Evolutionary conservation across 2,329 filamentous ascomycete species (phyloP).

Genomic region (Stenocarpella maydis): DNA sequence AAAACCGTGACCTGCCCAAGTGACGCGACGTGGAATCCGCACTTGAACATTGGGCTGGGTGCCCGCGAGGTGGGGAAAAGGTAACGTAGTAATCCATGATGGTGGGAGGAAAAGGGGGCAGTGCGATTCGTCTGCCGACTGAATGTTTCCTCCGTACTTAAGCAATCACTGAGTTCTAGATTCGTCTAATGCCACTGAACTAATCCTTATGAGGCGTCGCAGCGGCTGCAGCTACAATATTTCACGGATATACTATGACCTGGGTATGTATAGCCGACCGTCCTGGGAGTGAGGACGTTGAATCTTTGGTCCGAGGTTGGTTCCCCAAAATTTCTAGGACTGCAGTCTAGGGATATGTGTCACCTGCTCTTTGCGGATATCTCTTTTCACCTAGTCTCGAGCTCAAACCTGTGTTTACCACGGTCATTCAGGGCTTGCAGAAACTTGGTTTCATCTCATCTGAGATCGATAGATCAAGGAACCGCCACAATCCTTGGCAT

Average conservation of each 20-base stretch:
- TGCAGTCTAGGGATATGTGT: background rate
- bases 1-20: conserved; percentile 10
- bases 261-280: no score
- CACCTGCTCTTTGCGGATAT: background rate
- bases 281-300: background rate
- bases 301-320: background rate
- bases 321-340: background rate
- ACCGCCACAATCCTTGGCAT: background rate
- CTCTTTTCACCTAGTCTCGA: background rate
- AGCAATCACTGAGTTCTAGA: no score
- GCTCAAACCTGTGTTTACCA: background rate
- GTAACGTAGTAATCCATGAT: conserved; percentile 11
- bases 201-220: background rate
- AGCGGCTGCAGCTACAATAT: background rate
- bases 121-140: background rate
- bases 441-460: background rate
- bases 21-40: conserved; percentile 6
- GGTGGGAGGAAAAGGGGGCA: background rate
- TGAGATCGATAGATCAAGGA: background rate
- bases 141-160: background rate
- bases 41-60: background rate
- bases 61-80: background rate
- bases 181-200: no score
- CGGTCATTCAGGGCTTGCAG: background rate
- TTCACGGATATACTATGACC: background rate